Evolutionary conservation across 208 protist genomes (phyloP).

Genomic region (Acanthamoeba sp.): DNA sequence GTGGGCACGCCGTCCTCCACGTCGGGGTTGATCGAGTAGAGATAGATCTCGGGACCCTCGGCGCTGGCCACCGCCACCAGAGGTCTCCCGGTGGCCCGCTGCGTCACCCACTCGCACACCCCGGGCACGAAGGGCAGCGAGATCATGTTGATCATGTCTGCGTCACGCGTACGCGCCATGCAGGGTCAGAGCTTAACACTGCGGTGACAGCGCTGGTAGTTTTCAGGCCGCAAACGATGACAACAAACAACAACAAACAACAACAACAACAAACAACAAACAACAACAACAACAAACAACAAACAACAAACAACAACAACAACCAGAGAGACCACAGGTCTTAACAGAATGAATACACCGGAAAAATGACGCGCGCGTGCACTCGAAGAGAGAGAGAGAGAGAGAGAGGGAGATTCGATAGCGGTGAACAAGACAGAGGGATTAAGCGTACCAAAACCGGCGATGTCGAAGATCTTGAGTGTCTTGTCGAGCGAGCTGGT

Average conservation of each 20-base stretch:
- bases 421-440: too few species aligned
- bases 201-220: too few species aligned
- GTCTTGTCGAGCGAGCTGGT: conserved; percentile 88
- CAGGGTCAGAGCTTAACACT: neutral
- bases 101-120: conserved; percentile 80
- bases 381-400: too few species aligned
- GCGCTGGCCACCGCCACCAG: neutral
- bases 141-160: conserved; percentile 92
- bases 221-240: too few species aligned
- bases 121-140: conserved; percentile 85
- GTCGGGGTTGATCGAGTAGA: neutral
- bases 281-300: too few species aligned
- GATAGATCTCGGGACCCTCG: neutral
- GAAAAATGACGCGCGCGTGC: too few species aligned
- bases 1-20: neutral
- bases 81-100: neutral
- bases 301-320: too few species aligned
- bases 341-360: too few species aligned
- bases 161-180: neutral
- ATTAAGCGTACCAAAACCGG: conserved; percentile 88
- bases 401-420: too few species aligned
- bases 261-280: too few species aligned
- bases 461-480: conserved; percentile 94
- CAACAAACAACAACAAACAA: too few species aligned
- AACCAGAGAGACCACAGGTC: neutral